Conservation (phyloP, 108 stramenopile genomes). For the Cyclotella baltica region DNA sequence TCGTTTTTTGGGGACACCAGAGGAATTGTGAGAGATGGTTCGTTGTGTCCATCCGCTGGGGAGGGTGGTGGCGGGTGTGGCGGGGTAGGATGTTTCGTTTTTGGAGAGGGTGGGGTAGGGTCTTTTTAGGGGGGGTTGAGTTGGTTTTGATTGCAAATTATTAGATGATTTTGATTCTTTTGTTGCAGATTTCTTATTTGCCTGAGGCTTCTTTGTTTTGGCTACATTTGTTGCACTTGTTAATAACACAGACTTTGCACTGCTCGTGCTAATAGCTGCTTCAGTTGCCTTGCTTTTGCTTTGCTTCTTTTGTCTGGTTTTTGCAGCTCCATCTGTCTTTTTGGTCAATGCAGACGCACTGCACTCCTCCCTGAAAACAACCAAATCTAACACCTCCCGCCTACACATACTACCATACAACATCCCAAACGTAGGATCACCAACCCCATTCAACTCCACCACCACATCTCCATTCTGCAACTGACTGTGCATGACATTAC, state of each 20-base stretch:
- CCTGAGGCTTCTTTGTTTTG: neutral
- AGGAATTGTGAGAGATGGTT: constrained; percentile 1
- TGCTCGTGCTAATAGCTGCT: too few relatives aligned
- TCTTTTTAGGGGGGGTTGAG: neutral
- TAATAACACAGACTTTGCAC: too few relatives aligned
- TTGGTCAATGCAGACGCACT: neutral
- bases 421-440: constrained; percentile 5
- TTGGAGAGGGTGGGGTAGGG: constrained; percentile 1
- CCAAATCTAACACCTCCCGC: neutral
- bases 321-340: neutral
- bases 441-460: constrained; percentile 2
- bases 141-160: neutral
- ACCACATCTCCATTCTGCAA: constrained; percentile 6
- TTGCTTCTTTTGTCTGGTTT: neutral
- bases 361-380: neutral
- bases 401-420: neutral
- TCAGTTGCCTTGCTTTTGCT: neutral
- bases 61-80: neutral
- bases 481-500: neutral
- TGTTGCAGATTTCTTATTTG: neutral
- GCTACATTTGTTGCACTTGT: neutral
- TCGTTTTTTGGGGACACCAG: neutral
- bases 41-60: constrained; percentile 14
- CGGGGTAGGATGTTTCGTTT: neutral
- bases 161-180: neutral